These are phyloP conservation scores for Fusarium humuli DNA, from an alignment of 2,329 filamentous ascomycete species.

Conservation along the genomic window DNA sequence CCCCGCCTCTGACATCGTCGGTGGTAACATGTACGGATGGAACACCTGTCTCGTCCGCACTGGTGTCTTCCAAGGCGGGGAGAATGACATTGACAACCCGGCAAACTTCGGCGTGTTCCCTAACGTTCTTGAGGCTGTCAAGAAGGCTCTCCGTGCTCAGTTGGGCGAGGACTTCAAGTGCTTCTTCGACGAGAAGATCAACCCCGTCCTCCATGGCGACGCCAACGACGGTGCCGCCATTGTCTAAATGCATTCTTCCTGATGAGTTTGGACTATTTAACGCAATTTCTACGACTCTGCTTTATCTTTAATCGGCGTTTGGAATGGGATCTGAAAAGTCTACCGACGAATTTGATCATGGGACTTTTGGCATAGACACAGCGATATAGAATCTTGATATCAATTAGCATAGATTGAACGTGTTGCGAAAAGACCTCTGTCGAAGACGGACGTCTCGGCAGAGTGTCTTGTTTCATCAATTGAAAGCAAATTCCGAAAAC, in stretches of 20 bases:
- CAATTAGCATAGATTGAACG: conserved; percentile 38
- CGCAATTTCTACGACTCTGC: conserved; percentile 14
- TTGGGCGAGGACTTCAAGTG: conserved; percentile 80
- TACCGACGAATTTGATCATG: conserved; percentile 31
- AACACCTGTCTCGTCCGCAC: conserved; percentile 83
- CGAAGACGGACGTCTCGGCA: neutral
- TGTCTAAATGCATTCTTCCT: conserved; percentile 18
- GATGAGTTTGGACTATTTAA: conserved; percentile 1
- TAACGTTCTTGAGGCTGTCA: conserved; percentile 78
- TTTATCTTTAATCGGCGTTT: conserved; percentile 24
- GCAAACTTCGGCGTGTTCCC: conserved; percentile 81
- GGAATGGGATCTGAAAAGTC: conserved; percentile 28
- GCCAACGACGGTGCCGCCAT: conserved; percentile 44
- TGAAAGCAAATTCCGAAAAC: conserved; percentile 36
- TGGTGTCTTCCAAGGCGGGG: conserved; percentile 81
- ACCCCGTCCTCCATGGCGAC: conserved; percentile 69
- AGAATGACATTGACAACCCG: conserved; percentile 81
- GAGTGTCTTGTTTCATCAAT: conserved; percentile 36
- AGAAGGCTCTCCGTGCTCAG: conserved; percentile 71
- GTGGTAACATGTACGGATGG: conserved; percentile 85
- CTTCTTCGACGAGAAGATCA: conserved; percentile 77
- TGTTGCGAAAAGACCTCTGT: neutral
- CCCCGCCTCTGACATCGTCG: conserved; percentile 60
- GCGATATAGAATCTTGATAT: conserved; percentile 43
- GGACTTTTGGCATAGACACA: conserved; percentile 38